phyloP scores from a whole-genome alignment of 768 basidiomycete genomes.

The Suillus fuscotomentosus region DNA sequence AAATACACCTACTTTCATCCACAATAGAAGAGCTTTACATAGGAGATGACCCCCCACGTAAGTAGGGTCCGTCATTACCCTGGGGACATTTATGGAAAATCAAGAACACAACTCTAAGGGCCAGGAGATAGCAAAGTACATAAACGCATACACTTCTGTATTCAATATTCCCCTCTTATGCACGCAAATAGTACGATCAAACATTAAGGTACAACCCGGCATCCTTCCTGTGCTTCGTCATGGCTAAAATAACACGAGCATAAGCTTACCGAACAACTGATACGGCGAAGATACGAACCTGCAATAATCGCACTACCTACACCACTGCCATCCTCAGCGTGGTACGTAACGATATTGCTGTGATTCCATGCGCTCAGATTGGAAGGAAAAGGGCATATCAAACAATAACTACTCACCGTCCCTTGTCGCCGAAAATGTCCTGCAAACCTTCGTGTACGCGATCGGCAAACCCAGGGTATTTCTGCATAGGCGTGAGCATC shows the following conservation, averaged over 20 bases:
- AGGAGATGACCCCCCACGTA: background rate
- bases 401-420: constrained; percentile 53
- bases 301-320: constrained; percentile 98
- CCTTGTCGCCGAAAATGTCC: constrained; percentile 96
- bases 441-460: constrained; percentile 89
- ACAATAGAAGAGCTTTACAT: background rate
- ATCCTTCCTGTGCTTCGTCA: constrained; percentile 84
- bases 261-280: constrained; percentile 2
- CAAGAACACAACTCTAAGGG: background rate
- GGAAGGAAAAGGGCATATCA: constrained; percentile 25
- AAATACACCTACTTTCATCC: background rate
- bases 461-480: constrained; percentile 96
- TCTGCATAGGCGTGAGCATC: constrained; percentile 45
- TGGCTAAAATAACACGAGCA: constrained; percentile 48
- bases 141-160: background rate
- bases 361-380: constrained; percentile 65
- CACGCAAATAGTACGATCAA: constrained; percentile 25
- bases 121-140: background rate
- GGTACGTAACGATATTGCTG: constrained; percentile 39
- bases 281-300: constrained; percentile 37
- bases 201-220: constrained; percentile 55
- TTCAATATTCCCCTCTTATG: background rate
- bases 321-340: constrained; percentile 63
- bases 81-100: background rate
- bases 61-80: background rate